Conservation (phyloP, 2,329 filamentous ascomycete genomes). For the Hypoxylon sp. region DNA sequence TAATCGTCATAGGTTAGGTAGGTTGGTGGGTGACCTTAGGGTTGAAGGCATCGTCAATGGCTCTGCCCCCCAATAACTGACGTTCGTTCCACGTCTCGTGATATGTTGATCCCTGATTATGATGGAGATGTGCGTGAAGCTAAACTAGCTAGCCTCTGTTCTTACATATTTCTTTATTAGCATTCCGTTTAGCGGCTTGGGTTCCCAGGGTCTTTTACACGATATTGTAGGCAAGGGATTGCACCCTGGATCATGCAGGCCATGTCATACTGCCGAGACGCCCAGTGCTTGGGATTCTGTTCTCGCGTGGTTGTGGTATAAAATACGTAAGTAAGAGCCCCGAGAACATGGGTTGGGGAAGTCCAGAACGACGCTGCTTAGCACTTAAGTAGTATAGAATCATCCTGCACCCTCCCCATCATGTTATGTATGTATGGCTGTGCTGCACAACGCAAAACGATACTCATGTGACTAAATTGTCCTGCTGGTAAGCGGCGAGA, state of each 20-base stretch:
- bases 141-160: conserved; percentile 6
- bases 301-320: conserved; percentile 25
- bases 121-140: conserved; percentile 10
- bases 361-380: conserved; percentile 22
- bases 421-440: conserved; percentile 9
- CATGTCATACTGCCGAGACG: conserved; percentile 31
- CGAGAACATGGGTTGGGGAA: conserved; percentile 17
- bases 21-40: conserved; percentile 9
- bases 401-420: conserved; percentile 12
- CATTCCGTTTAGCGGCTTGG: conserved; percentile 22
- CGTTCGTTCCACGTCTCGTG: conserved; percentile 8
- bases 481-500: conserved; percentile 43
- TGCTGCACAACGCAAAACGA: conserved; percentile 21
- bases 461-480: conserved; percentile 41
- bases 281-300: conserved; percentile 13
- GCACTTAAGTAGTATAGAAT: conserved; percentile 17
- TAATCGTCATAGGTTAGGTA: conserved; percentile 1
- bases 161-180: conserved; percentile 17
- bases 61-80: conserved; percentile 2
- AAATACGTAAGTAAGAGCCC: conserved; percentile 8
- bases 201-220: conserved; percentile 6
- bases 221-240: conserved; percentile 27
- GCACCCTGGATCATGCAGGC: conserved; percentile 8
- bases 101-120: conserved; percentile 13
- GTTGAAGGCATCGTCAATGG: conserved; percentile 26